Conservation (phyloP, 1,284 basidiomycete genomes). For the Leccinum variabile region DNA sequence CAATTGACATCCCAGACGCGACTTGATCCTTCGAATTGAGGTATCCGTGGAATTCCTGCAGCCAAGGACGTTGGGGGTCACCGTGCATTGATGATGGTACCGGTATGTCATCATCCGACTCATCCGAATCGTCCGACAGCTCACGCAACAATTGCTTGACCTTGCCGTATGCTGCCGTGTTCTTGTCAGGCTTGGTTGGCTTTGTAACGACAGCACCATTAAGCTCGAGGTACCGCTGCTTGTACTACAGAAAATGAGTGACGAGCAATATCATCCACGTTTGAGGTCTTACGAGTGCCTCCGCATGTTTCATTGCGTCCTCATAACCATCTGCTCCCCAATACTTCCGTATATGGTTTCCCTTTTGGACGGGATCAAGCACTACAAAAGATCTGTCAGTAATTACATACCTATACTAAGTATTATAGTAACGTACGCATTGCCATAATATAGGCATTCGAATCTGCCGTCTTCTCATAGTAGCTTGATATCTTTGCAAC, state of each 20-base stretch:
- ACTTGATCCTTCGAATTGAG: conserved; percentile 4
- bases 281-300: not conserved
- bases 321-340: conserved; percentile 16
- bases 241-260: not conserved
- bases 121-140: not conserved
- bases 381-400: not conserved
- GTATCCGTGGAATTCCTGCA: conserved; percentile 31
- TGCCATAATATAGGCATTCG: conserved; percentile 1
- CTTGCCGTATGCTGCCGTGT: not conserved
- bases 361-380: conserved; percentile 12
- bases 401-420: not conserved
- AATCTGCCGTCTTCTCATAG: not conserved
- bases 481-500: not conserved
- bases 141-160: not conserved
- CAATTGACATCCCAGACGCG: too few species aligned
- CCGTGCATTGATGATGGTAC: not conserved
- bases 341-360: conserved; percentile 14
- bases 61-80: conserved; percentile 21
- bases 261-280: not conserved
- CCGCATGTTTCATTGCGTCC: not conserved
- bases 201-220: not conserved
- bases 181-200: not conserved
- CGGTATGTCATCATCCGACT: not conserved
- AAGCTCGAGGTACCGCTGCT: not conserved
- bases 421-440: not conserved